Evolutionary conservation across 2,329 filamentous ascomycete species (phyloP).

Genomic region (Teratosphaeriaceae sp.): DNA sequence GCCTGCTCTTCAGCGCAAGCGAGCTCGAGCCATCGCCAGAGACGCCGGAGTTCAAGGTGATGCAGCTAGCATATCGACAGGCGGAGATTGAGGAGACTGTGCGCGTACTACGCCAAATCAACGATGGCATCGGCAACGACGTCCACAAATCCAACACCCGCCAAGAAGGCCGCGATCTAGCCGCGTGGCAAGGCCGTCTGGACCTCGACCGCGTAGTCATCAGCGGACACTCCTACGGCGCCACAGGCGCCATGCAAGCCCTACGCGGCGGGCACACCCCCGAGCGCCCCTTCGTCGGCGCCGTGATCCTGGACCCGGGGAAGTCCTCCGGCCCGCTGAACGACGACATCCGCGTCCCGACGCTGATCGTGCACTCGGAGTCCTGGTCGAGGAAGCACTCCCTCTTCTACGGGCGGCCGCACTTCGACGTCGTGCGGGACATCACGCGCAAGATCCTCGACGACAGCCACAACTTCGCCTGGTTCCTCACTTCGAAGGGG

Average conservation of each 20-base stretch:
- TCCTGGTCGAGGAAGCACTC: constrained; percentile 55
- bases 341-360: constrained; percentile 50
- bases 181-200: constrained; percentile 48
- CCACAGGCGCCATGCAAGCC: constrained; percentile 56
- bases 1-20: constrained; percentile 33
- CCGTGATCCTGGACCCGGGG: constrained; percentile 59
- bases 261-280: constrained; percentile 44
- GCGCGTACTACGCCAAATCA: constrained; percentile 34
- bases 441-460: constrained; percentile 44
- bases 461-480: constrained; percentile 34
- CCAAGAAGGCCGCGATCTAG: constrained; percentile 41
- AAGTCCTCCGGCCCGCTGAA: constrained; percentile 59
- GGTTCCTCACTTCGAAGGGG: constrained; percentile 38
- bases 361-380: constrained; percentile 57
- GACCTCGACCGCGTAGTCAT: constrained; percentile 51
- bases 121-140: constrained; percentile 30
- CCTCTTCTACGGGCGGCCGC: constrained; percentile 56
- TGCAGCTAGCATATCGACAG: constrained; percentile 39
- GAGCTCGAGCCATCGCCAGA: constrained; percentile 27
- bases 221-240: constrained; percentile 60
- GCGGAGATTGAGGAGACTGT: constrained; percentile 42
- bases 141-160: constrained; percentile 41
- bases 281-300: constrained; percentile 46
- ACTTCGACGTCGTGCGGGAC: constrained; percentile 57
- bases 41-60: constrained; percentile 32